Evolutionary conservation across 1,284 basidiomycete species (phyloP), one percentile per base, ranked within the genome.

Genomic region (Pisolithus thermaeus): DNA sequence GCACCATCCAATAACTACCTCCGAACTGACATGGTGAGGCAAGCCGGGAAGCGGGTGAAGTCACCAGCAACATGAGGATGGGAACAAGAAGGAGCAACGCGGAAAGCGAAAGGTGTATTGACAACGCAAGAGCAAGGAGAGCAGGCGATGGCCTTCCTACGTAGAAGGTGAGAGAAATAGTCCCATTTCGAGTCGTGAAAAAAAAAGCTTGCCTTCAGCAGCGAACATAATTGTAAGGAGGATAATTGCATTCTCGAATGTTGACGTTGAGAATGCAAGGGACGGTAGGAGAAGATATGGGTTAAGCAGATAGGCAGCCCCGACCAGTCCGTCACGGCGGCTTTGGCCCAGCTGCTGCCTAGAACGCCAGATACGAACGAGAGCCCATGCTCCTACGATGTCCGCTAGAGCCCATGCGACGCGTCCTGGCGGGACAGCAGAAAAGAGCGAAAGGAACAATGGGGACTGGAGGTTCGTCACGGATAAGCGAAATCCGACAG

Each of bases 231-330:
- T 66, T 1, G 85, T 67, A 1, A 87, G 63, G 1, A 96, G 72
- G 28, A 83, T 68, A 4, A 90, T 68, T 0, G 81, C 74, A 61
- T 89, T 93, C 63, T 94, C 90, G n/a, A 97, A 71, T 0, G 82
- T 78, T 0, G 90, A 85, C 0, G 90, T 90, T 0, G 93, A 95
- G 7, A 84, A 71, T 0, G 92, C 87, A 2, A 94, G 70, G 37
- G 84, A 87, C 0, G 92, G 83, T 1, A 92, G 73, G 45, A 95
- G 67, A 5, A 90, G 72, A 66, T 96, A 95, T 4, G 95, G 95
- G 59, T 97, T 97, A 54, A 96, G 70, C 3, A 97, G 78, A 69
- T 88, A 94, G 38, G 79, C 65, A 22, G 79, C 76, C 28, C 78
- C 81, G 40, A 92, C 71, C 42, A 86, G 66, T 12, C 64, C 66